Conservation (phyloP, 371 early-diverging fungal genomes). For the Rhizomucor miehei region DNA sequence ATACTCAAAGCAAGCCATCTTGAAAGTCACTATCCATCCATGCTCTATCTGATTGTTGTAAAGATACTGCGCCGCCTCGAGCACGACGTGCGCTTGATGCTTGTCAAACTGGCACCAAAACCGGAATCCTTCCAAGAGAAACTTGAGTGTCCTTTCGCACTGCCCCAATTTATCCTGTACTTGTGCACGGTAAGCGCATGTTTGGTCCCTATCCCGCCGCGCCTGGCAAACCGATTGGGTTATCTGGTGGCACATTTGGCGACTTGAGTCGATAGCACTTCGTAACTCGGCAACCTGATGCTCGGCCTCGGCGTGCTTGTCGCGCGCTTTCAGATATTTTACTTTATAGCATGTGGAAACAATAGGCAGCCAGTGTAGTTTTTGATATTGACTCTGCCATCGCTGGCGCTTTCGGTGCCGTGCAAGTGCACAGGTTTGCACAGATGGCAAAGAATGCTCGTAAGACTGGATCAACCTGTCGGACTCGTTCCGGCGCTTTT, state of each 20-base stretch:
- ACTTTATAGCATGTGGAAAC: conserved; percentile 25
- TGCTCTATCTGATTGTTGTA: conserved; percentile 2
- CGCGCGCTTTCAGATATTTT: conserved; percentile 34
- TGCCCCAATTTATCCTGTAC: conserved; percentile 8
- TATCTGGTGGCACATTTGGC: conserved; percentile 12
- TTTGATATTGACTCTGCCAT: conserved; percentile 26
- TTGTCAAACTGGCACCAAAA: conserved; percentile 32
- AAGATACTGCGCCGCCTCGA: conserved; percentile 16
- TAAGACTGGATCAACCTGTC: conserved; percentile 12
- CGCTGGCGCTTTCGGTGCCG: conserved; percentile 23
- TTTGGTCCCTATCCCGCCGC: conserved; percentile 4
- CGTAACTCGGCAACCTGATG: conserved; percentile 34
- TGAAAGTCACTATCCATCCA: conserved; percentile 23
- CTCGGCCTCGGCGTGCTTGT: conserved; percentile 31
- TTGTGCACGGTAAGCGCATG: conserved; percentile 10
- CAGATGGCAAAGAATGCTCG: conserved; percentile 10
- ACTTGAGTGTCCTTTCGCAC: conserved; percentile 4
- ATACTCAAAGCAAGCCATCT: conserved; percentile 29
- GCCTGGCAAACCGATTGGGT: conserved; percentile 8
- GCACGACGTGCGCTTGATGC: conserved; percentile 21
- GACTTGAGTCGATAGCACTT: conserved; percentile 21
- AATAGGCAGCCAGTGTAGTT: conserved; percentile 26
- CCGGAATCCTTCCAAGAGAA: conserved; percentile 15
- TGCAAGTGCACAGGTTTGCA: conserved; percentile 16
- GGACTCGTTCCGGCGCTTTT: conserved; percentile 13